A percentile compares a stretch with the other conserved stretches of the same genome.
Evolutionary conservation across 2,329 filamentous ascomycete genomes (phyloP).

Genomic region (Talaromyces pinophilus): DNA sequence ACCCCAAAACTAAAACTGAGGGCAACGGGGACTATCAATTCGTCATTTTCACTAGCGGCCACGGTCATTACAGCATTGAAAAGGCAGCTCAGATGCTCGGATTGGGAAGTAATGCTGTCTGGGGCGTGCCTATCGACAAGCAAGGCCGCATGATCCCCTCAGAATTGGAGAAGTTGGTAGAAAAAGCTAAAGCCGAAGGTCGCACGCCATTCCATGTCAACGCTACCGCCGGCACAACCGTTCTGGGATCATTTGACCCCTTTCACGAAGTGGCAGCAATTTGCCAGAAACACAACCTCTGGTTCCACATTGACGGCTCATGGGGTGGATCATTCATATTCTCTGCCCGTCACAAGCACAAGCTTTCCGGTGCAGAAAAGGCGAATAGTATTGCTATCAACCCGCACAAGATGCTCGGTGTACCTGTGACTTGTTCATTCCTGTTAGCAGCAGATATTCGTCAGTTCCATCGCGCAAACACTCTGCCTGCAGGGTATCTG

Average conservation of each 20-base stretch:
- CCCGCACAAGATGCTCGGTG: slow-evolving; percentile 96
- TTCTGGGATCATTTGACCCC: slow-evolving; percentile 85
- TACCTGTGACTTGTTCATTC: slow-evolving; percentile 88
- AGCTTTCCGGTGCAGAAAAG: slow-evolving; percentile 69
- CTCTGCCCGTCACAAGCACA: slow-evolving; percentile 61
- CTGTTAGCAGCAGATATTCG: slow-evolving; percentile 75
- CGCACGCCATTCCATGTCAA: slow-evolving; percentile 93
- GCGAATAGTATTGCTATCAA: slow-evolving; percentile 86
- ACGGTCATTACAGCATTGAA: slow-evolving; percentile 93
- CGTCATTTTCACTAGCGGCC: slow-evolving; percentile 81
- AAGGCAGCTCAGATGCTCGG: slow-evolving; percentile 93
- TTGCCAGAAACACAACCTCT: slow-evolving; percentile 71
- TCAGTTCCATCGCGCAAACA: slow-evolving; percentile 80
- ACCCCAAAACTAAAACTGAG: slow-evolving; percentile 70
- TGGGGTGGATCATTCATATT: slow-evolving; percentile 90
- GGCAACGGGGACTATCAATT: slow-evolving; percentile 69
- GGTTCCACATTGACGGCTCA: slow-evolving; percentile 89
- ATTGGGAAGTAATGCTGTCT: slow-evolving; percentile 73
- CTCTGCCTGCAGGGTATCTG: slow-evolving; percentile 80
- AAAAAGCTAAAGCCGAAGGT: slow-evolving; percentile 63
- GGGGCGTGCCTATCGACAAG: slow-evolving; percentile 71
- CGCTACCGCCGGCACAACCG: slow-evolving; percentile 91
- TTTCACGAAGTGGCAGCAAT: slow-evolving; percentile 69
- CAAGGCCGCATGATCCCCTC: slow-evolving; percentile 69
- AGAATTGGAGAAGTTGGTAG: slow-evolving; percentile 64